Conservation (phyloP, 2,329 filamentous ascomycete genomes). For the Colletotrichum salicis region DNA sequence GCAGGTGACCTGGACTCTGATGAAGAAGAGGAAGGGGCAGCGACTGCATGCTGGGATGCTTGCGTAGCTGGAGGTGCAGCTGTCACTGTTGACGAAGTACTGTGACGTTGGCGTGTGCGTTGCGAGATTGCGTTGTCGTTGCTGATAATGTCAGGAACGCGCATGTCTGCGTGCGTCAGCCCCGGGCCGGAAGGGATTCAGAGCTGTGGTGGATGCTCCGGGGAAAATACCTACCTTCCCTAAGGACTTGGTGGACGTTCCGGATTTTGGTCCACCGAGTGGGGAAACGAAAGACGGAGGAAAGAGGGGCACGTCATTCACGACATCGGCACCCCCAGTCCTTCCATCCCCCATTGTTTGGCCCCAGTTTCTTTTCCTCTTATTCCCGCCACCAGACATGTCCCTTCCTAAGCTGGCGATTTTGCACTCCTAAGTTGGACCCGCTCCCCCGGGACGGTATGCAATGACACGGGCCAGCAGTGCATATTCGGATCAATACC, state of each 20-base stretch:
- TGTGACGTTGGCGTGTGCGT: background rate
- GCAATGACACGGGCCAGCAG: background rate
- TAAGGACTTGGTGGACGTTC: background rate
- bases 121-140: background rate
- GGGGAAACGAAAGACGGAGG: background rate
- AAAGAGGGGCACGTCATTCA: background rate
- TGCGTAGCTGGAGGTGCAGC: background rate
- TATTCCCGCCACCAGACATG: background rate
- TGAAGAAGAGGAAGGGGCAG: no score
- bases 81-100: background rate
- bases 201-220: background rate
- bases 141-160: conserved; percentile 20
- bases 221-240: background rate
- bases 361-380: background rate
- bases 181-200: background rate
- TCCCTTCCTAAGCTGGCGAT: background rate
- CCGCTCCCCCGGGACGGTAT: background rate
- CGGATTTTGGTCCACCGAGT: background rate
- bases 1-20: no score
- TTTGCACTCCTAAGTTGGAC: background rate
- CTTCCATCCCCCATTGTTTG: background rate
- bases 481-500: background rate
- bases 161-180: conserved; percentile 6
- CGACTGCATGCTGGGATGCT: no score
- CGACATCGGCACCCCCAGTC: background rate